Evolutionary conservation across 495 filamentous ascomycete species (phyloP).

Genomic region (Tuber calosporum): DNA sequence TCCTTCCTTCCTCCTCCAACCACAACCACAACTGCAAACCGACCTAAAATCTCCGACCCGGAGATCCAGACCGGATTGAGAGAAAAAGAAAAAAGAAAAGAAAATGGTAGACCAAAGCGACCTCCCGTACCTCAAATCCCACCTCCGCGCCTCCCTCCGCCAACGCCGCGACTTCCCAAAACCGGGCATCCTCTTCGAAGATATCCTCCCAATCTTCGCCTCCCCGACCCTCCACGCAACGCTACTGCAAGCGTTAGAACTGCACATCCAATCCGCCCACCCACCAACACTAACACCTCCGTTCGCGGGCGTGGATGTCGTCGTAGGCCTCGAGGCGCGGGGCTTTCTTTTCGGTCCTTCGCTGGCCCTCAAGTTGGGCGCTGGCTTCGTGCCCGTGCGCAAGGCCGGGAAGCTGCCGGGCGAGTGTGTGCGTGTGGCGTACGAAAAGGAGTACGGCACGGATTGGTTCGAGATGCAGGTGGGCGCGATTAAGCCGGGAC

Average conservation of each 20-base stretch:
- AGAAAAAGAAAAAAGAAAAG: not conserved
- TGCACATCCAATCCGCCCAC: conserved; percentile 59
- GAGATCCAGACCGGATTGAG: not conserved
- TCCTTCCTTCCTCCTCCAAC: not conserved
- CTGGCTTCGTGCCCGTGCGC: conserved; percentile 87
- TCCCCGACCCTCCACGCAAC: conserved; percentile 63
- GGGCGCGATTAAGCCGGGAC: conserved; percentile 73
- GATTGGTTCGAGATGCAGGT: conserved; percentile 95
- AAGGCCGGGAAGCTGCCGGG: conserved; percentile 97
- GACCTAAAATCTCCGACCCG: no score
- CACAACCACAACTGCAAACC: no score
- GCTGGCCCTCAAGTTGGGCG: conserved; percentile 74
- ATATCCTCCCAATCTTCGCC: conserved; percentile 95
- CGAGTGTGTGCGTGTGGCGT: conserved; percentile 69
- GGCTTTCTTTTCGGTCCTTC: conserved; percentile 94
- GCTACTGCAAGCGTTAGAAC: conserved; percentile 77
- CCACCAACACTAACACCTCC: conserved; percentile 46
- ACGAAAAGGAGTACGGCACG: conserved; percentile 92
- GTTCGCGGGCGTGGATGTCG: conserved; percentile 66
- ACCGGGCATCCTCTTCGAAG: conserved; percentile 92
- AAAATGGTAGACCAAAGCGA: conserved; percentile 25
- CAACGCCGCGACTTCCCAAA: conserved; percentile 92
- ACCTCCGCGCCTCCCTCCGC: conserved; percentile 54
- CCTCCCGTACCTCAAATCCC: conserved; percentile 25
- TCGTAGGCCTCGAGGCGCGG: conserved; percentile 87